Conservation (phyloP, 768 basidiomycete genomes). For the Lentinula boryana region DNA sequence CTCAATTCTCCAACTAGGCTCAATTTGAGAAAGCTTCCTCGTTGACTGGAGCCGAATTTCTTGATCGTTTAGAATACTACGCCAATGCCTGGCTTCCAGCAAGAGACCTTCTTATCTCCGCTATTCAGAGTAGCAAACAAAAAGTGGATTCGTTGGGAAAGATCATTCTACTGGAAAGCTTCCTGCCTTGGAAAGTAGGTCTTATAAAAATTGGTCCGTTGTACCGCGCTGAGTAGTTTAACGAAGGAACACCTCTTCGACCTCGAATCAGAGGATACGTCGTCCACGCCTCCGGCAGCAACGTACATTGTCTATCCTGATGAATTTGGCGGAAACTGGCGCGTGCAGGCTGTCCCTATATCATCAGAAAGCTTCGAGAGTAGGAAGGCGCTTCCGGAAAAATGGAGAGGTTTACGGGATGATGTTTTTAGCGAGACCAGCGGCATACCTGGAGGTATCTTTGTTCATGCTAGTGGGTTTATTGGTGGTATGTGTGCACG, state of each 20-base stretch:
- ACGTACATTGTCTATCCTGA: constrained; percentile 91
- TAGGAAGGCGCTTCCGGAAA: constrained; percentile 87
- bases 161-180: constrained; percentile 75
- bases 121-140: constrained; percentile 49
- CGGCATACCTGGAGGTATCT: constrained; percentile 80
- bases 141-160: constrained; percentile 64
- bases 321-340: constrained; percentile 70
- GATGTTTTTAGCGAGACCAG: constrained; percentile 66
- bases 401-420: constrained; percentile 90
- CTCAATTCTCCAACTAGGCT: constrained; percentile 32
- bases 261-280: constrained; percentile 54
- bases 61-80: constrained; percentile 74
- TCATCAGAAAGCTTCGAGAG: constrained; percentile 82
- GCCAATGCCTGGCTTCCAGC: constrained; percentile 91
- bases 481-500: constrained; percentile 74
- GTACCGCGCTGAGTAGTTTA: background rate
- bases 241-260: constrained; percentile 84
- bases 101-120: constrained; percentile 62
- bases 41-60: constrained; percentile 83
- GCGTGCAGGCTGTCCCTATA: constrained; percentile 87
- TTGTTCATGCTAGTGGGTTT: constrained; percentile 95
- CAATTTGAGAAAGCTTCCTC: constrained; percentile 75
- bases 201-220: constrained; percentile 9
- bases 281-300: constrained; percentile 46
- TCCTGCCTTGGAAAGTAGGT: constrained; percentile 82